Conservation (phyloP, 225 moss, liverwort and hornwort species). For the Rhytidiadelphus loreus region DNA sequence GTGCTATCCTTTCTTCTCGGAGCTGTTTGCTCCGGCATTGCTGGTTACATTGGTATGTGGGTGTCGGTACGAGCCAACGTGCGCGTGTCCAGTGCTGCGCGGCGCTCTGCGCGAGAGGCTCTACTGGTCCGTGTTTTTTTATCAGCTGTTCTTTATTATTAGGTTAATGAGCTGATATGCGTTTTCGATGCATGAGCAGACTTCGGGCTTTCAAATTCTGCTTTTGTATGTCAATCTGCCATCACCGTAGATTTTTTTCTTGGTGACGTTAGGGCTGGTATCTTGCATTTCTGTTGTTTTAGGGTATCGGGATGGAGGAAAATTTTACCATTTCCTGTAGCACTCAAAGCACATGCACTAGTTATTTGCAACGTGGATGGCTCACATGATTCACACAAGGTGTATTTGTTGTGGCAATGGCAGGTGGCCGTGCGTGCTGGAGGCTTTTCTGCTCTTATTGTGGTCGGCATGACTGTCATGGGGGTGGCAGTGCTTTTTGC, state of each 20-base stretch:
- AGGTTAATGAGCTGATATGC: neutral
- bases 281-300: neutral
- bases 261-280: neutral
- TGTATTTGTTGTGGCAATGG: neutral
- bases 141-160: neutral
- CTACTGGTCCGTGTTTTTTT: conserved; percentile 49
- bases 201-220: neutral
- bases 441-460: conserved; percentile 95
- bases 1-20: conserved; percentile 89
- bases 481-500: conserved; percentile 84
- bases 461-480: conserved; percentile 94
- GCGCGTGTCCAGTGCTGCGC: conserved; percentile 88
- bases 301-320: neutral
- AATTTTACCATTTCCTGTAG: neutral
- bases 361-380: neutral
- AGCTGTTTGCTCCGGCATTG: conserved; percentile 92
- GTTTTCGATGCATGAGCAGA: neutral
- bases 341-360: neutral
- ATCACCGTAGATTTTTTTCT: neutral
- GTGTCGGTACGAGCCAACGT: conserved; percentile 98
- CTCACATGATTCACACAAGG: neutral
- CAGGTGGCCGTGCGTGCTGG: conserved; percentile 81
- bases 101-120: conserved; percentile 90
- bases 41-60: conserved; percentile 98
- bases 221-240: neutral